phyloP scores from a whole-genome alignment of 164 flowering plant genomes.

The Aristolochia contorta region DNA sequence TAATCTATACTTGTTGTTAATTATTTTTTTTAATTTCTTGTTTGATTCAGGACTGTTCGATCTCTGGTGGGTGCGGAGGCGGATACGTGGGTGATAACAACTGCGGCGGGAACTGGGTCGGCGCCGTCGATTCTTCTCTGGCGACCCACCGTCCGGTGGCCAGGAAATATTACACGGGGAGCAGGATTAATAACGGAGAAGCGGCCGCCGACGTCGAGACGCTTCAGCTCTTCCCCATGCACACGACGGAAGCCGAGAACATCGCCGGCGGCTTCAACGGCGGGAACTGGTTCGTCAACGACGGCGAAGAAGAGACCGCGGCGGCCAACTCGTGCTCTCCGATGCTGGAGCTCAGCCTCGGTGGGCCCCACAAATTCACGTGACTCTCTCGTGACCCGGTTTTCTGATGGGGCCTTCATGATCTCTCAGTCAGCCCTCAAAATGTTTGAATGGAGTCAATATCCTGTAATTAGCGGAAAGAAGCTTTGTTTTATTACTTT shows the following conservation, averaged over 20 bases:
- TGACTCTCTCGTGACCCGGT: too few species aligned
- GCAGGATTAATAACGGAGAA: not conserved
- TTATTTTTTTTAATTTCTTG: not conserved
- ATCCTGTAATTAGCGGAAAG: too few species aligned
- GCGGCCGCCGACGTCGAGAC: constrained; percentile 43
- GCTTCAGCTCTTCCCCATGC: constrained; percentile 85
- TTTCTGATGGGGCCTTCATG: too few species aligned
- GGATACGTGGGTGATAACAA: constrained; percentile 25
- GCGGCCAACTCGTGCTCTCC: constrained; percentile 16
- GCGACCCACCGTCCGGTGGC: constrained; percentile 24
- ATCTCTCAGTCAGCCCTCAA: too few species aligned
- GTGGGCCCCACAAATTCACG: not conserved
- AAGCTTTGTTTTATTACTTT: too few species aligned
- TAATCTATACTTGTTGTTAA: not conserved
- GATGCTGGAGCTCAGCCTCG: constrained; percentile 73
- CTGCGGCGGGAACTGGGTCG: too few species aligned
- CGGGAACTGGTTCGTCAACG: constrained; percentile 16
- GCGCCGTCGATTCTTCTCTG: constrained; percentile 26
- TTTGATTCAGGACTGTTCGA: constrained; percentile 51
- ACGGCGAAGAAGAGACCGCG: constrained; percentile 6
- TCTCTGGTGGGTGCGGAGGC: constrained; percentile 24
- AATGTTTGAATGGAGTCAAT: too few species aligned
- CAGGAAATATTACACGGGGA: constrained; percentile 6
- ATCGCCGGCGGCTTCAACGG: constrained; percentile 7
- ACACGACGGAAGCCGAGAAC: constrained; percentile 26